A percentile compares a stretch with the other conserved stretches of the same genome.
phyloP scores from a whole-genome alignment of 2,329 filamentous ascomycete species.

The Septoria linicola region DNA sequence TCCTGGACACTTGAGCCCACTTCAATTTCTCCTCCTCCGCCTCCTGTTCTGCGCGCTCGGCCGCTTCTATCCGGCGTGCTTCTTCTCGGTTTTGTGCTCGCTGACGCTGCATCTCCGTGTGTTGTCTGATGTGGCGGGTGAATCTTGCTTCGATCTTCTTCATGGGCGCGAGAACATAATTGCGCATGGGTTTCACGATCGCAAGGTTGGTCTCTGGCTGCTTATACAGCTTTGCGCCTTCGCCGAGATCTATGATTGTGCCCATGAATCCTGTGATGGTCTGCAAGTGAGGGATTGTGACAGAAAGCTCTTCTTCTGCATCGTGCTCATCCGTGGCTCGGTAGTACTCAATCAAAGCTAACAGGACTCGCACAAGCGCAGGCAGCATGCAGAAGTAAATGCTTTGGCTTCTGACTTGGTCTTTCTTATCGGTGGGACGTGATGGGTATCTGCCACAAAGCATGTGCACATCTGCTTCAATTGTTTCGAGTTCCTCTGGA shows the following conservation, averaged over 20 bases:
- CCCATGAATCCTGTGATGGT: slow-evolving; percentile 21
- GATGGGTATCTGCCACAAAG: slow-evolving; percentile 19
- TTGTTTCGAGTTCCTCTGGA: slow-evolving; percentile 12
- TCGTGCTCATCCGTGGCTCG: slow-evolving; percentile 16
- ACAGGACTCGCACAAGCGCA: slow-evolving; percentile 27
- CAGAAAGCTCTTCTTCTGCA: slow-evolving; percentile 1
- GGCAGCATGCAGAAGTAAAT: slow-evolving; percentile 35
- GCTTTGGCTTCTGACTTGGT: slow-evolving; percentile 19
- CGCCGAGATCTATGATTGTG: slow-evolving; percentile 23
- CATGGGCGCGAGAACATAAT: slow-evolving; percentile 22
- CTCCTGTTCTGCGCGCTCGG: slow-evolving; percentile 5
- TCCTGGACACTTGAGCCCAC: slow-evolving; percentile 5
- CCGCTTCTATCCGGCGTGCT: slow-evolving; percentile 4
- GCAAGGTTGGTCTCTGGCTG: slow-evolving; percentile 15
- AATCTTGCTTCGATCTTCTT: slow-evolving; percentile 21
- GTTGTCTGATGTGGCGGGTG: slow-evolving; percentile 1
- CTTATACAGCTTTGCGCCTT: slow-evolving; percentile 20
- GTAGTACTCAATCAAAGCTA: slow-evolving; percentile 22
- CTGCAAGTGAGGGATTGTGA: slow-evolving; percentile 23
- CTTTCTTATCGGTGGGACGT: slow-evolving; percentile 14
- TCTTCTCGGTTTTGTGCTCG: neutral
- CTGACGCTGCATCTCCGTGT: slow-evolving; percentile 1
- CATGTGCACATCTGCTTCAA: slow-evolving; percentile 6
- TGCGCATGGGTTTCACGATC: slow-evolving; percentile 26
- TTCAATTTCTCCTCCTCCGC: slow-evolving; percentile 5